Percentiles rank a stretch among this genome's conserved stretches.
Conservation (phyloP, 1,139 yeast genomes). For the Debaryomyces psychrophilus region DNA sequence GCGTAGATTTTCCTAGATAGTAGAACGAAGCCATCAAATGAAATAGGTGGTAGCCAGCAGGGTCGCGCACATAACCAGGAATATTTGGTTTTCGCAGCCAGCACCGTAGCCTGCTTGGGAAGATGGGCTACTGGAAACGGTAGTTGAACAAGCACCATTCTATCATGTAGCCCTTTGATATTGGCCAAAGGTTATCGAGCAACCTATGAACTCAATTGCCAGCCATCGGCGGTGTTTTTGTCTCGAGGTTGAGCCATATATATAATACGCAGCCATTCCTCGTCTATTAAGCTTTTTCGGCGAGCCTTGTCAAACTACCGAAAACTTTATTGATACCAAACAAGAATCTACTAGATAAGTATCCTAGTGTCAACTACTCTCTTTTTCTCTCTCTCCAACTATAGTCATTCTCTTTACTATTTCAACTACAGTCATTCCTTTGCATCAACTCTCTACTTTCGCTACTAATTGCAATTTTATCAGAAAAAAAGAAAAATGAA, state of each 20-base stretch:
- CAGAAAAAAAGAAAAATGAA: slow-evolving; percentile 29
- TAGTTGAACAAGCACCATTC: slow-evolving; percentile 1
- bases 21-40: not conserved
- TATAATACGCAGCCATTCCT: not conserved
- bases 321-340: slow-evolving; percentile 5
- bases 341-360: slow-evolving; percentile 10
- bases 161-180: not conserved
- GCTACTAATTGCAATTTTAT: slow-evolving; percentile 17
- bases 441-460: slow-evolving; percentile 16
- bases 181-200: not conserved
- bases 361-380: slow-evolving; percentile 15
- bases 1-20: not conserved
- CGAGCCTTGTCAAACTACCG: slow-evolving; percentile 3
- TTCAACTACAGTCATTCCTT: slow-evolving; percentile 28
- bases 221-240: not conserved
- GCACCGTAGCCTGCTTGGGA: slow-evolving; percentile 12
- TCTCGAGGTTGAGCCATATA: not conserved
- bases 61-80: slow-evolving; percentile 6
- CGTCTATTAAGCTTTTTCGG: not conserved
- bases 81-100: slow-evolving; percentile 23
- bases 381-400: slow-evolving; percentile 24
- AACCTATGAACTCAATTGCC: not conserved
- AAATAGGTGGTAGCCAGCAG: slow-evolving; percentile 3
- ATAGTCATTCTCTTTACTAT: slow-evolving; percentile 15
- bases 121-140: not conserved